Base-by-base conservation (phyloP, 495 filamentous ascomycete genomes). In the Tuber aestivum region DNA sequence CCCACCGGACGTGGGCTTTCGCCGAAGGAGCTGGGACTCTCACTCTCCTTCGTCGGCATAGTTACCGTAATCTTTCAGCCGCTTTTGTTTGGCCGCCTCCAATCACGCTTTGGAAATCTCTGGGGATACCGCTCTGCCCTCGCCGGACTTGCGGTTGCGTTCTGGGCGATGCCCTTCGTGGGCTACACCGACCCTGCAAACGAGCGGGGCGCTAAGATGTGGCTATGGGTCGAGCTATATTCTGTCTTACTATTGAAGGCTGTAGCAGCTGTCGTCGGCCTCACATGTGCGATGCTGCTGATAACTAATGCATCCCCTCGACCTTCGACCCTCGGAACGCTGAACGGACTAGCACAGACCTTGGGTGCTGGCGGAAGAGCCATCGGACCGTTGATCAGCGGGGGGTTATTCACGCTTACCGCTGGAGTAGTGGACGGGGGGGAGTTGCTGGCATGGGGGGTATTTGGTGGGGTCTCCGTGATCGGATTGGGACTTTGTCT, bases 341-440 rank as follows among this genome's bases (percentile, higher is more conserved):
- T 99, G 41, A 97, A 98, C 77, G 95, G 95, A 41, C 90, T 99
- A 32, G 95, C 95, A 5, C 95, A 99, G 84, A 96, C 94, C 0
- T 89, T 99, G 3, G 95, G 93, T 12, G 95, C 96, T 0, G 95
- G 92, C 2, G 95, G 95, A 37, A 89, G 95, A 70, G 93, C 95
- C 42, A 87, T 92, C 0, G 96, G 95, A 0, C 95, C 95, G 0
- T 94, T 98, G 82, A 84, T 97, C 6, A 93, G 93, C 0, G 95
- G 95, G 1, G 89, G 90, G 3, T 85, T 99, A 0, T 98, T 96
- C 83, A 91, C 93, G 0, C 84, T 92, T 1, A 89, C 91, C 0
- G 90, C 89, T 0, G 85, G 88, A 40, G 86, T 97, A 44, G 84
- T 87, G 23, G 91, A 90, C 1, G 95, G 93, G 79, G 94, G 95